Conservation (phyloP, 148 eudicot species). For the Fagopyrum homotropicum region DNA sequence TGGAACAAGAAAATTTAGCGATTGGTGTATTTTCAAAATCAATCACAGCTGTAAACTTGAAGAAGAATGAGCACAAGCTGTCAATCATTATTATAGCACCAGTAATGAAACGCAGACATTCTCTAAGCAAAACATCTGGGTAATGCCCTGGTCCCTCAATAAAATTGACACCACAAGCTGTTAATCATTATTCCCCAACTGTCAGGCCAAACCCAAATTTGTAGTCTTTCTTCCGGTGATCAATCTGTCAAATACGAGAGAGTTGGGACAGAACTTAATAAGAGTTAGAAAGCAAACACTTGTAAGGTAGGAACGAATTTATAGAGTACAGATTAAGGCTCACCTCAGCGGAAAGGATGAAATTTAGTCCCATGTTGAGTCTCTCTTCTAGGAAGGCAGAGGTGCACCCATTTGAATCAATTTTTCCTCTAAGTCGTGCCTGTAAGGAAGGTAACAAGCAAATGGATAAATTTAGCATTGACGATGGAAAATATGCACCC, state of each 20-base stretch:
- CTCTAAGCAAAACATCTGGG: too few species aligned
- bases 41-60: too few species aligned
- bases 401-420: constrained; percentile 80
- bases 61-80: too few species aligned
- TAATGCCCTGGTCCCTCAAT: too few species aligned
- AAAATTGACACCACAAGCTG: too few species aligned
- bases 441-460: constrained; percentile 14
- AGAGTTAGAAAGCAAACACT: neutral
- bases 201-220: constrained; percentile 36
- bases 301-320: too few species aligned
- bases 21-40: too few species aligned
- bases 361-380: constrained; percentile 73
- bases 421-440: constrained; percentile 89
- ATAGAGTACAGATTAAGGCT: neutral
- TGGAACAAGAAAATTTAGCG: too few species aligned
- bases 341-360: constrained; percentile 81
- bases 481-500: too few species aligned
- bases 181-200: constrained; percentile 21
- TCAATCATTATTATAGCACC: too few species aligned
- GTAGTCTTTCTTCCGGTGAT: constrained; percentile 32
- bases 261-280: neutral
- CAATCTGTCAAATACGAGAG: constrained; percentile 19
- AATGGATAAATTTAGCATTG: neutral
- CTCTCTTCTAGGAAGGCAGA: constrained; percentile 85
- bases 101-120: too few species aligned